Conservation (phyloP, 2,329 filamentous ascomycete genomes). For the Gliomastix tumulicola region DNA sequence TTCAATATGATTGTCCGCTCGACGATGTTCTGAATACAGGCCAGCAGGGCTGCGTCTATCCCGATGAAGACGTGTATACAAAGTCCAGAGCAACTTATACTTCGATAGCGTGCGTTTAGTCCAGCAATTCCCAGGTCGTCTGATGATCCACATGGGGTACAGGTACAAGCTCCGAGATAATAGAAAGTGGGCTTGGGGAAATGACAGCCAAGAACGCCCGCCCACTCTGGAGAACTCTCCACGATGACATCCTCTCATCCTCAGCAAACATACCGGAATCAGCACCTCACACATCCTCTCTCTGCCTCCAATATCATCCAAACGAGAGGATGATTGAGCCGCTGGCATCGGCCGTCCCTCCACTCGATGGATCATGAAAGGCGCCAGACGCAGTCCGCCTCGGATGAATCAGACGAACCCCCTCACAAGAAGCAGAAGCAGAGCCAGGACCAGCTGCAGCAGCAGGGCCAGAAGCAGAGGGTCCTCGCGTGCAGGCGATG, state of each 20-base stretch:
- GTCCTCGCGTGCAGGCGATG: constrained; percentile 12
- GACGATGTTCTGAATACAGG: too few relatives aligned
- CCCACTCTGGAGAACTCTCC: neutral
- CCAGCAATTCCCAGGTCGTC: too few relatives aligned
- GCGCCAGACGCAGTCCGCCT: constrained; percentile 1
- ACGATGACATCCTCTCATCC: neutral
- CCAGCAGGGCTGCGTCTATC: too few relatives aligned
- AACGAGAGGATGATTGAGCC: neutral
- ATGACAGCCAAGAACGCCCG: neutral
- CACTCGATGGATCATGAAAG: constrained; percentile 3
- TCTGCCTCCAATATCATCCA: neutral
- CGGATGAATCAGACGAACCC: constrained; percentile 10
- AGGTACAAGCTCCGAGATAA: too few relatives aligned
- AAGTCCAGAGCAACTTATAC: too few relatives aligned
- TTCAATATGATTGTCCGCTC: too few relatives aligned
- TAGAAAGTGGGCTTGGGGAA: neutral
- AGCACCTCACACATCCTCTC: too few relatives aligned
- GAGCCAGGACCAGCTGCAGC: too few relatives aligned
- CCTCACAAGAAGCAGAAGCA: constrained; percentile 9
- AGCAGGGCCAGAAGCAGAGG: constrained; percentile 9
- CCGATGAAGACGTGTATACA: too few relatives aligned
- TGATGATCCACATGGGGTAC: too few relatives aligned
- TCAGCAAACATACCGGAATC: too few relatives aligned
- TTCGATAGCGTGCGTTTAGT: too few relatives aligned
- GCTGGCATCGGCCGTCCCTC: neutral